Evolutionary conservation across 352 stramenopile genomes (phyloP).

Genomic region (Hyaloperonospora brassicae): DNA sequence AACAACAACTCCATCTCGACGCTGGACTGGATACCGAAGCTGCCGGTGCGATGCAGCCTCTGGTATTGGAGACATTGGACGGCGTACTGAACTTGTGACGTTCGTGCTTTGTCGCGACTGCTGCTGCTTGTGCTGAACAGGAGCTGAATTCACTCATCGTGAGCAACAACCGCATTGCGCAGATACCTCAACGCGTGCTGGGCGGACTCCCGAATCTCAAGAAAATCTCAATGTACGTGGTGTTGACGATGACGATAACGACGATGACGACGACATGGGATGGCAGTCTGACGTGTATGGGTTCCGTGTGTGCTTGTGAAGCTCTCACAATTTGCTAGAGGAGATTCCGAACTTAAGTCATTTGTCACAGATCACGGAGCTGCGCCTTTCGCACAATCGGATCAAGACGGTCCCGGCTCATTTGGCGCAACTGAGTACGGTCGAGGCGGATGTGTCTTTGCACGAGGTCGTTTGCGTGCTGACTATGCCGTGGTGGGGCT

Average conservation of each 20-base stretch:
- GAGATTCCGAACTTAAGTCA: conserved; percentile 61
- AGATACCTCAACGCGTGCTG: conserved; percentile 51
- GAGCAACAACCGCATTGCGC: conserved; percentile 73
- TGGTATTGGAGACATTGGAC: neutral
- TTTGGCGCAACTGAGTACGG: conserved; percentile 59
- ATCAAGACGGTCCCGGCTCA: conserved; percentile 57
- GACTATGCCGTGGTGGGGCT: conserved; percentile 4
- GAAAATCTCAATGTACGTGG: conserved; percentile 77
- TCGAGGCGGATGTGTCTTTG: neutral
- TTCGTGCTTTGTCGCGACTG: too few species aligned
- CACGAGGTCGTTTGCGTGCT: neutral
- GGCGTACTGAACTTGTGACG: conserved; percentile 1
- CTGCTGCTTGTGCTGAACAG: conserved; percentile 10
- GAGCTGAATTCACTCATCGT: conserved; percentile 82
- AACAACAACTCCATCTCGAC: conserved; percentile 81
- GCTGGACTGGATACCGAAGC: conserved; percentile 74
- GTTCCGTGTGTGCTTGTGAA: conserved; percentile 16
- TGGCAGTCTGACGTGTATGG: conserved; percentile 7
- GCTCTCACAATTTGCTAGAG: conserved; percentile 72
- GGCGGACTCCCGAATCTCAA: conserved; percentile 63
- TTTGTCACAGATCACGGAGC: conserved; percentile 59
- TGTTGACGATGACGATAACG: neutral
- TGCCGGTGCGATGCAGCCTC: conserved; percentile 26
- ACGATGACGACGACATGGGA: neutral
- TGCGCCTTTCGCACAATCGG: conserved; percentile 77